A percentile compares a stretch with the other conserved stretches of the same genome.
phyloP scores from a whole-genome alignment of 2,329 filamentous ascomycete species.

The Fusarium burgessii region DNA sequence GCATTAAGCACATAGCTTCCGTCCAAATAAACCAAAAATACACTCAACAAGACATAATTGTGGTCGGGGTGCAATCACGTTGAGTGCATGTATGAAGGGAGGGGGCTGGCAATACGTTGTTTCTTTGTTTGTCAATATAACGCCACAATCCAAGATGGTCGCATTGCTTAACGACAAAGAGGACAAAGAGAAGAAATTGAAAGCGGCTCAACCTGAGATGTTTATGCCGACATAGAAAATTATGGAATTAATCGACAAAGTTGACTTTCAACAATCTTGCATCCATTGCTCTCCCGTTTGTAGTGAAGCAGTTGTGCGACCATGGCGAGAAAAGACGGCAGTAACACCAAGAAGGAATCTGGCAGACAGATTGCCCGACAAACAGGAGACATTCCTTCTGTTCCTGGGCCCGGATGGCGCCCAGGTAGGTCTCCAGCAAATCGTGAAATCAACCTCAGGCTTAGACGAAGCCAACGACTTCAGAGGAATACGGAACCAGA shows the following conservation, averaged over 20 bases:
- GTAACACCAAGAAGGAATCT: background rate
- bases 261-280: background rate
- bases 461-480: slow-evolving; percentile 13
- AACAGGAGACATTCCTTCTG: background rate
- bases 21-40: slow-evolving; percentile 10
- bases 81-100: background rate
- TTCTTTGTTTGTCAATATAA: slow-evolving; percentile 39
- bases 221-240: background rate
- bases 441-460: slow-evolving; percentile 34
- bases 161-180: background rate
- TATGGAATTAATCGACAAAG: background rate
- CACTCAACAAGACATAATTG: background rate
- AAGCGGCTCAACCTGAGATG: background rate
- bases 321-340: slow-evolving; percentile 17
- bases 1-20: background rate
- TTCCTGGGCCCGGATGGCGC: slow-evolving; percentile 18
- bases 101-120: background rate
- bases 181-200: slow-evolving; percentile 20
- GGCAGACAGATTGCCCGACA: background rate
- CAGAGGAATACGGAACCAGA: background rate
- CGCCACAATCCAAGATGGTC: slow-evolving; percentile 28
- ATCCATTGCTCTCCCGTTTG: background rate
- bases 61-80: background rate
- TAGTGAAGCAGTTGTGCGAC: background rate
- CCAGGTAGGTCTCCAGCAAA: slow-evolving; percentile 38